phyloP scores from a whole-genome alignment of 192 early-diverging fungal species.

The Backusella australiensis region DNA sequence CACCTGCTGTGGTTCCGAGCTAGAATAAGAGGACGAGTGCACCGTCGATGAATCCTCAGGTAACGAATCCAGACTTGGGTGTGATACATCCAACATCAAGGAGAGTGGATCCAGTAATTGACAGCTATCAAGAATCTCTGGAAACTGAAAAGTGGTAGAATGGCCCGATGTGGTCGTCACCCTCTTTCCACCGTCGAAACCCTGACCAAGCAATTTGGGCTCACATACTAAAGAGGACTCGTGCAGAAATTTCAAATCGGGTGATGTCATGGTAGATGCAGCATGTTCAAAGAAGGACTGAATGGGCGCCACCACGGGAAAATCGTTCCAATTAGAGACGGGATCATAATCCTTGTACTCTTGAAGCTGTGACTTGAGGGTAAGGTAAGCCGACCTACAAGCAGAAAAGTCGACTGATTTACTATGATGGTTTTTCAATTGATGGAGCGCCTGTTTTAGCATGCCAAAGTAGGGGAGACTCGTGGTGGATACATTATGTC shows the following conservation, averaged over 20 bases:
- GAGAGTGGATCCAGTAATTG: conserved; percentile 8
- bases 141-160: conserved; percentile 8
- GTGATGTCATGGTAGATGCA: conserved; percentile 12
- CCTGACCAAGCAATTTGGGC: conserved; percentile 18
- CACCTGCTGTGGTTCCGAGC: not conserved
- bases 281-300: conserved; percentile 24
- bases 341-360: not conserved
- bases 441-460: conserved; percentile 51
- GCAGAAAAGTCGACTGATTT: conserved; percentile 35
- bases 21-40: not conserved
- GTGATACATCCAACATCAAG: not conserved
- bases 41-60: not conserved
- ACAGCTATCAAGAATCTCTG: conserved; percentile 14
- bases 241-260: conserved; percentile 24
- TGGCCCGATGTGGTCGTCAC: not conserved
- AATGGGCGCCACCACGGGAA: conserved; percentile 17
- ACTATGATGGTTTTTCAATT: conserved; percentile 29
- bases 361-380: conserved; percentile 12
- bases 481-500: not conserved
- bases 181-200: not conserved
- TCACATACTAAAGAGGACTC: conserved; percentile 30
- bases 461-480: conserved; percentile 63
- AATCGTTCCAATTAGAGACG: not conserved
- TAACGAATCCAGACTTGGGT: not conserved
- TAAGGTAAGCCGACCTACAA: conserved; percentile 38